Conservation (phyloP, 192 early-diverging fungal genomes). For the Entomortierella beljakovae region DNA sequence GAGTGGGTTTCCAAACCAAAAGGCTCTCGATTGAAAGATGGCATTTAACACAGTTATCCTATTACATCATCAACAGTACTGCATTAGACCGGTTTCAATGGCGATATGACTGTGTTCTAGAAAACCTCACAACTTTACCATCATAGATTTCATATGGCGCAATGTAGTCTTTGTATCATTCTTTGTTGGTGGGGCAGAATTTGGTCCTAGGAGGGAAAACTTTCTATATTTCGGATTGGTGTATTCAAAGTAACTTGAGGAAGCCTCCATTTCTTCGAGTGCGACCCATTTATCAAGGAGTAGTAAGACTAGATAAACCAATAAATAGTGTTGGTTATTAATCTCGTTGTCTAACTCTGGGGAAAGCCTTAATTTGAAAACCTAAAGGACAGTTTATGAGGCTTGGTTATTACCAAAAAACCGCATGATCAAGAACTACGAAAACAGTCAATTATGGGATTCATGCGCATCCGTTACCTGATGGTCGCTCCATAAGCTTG, state of each 20-base stretch:
- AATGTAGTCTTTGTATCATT: slow-evolving; percentile 12
- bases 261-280: slow-evolving; percentile 27
- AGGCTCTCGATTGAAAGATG: slow-evolving; percentile 42
- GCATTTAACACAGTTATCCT: slow-evolving; percentile 30
- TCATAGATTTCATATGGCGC: slow-evolving; percentile 23
- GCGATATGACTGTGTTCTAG: too few relatives aligned
- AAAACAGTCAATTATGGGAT: neutral
- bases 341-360: slow-evolving; percentile 33
- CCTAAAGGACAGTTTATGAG: slow-evolving; percentile 4
- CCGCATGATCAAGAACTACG: too few relatives aligned
- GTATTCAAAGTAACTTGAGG: slow-evolving; percentile 33
- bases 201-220: slow-evolving; percentile 41
- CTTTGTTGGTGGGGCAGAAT: slow-evolving; percentile 2
- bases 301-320: slow-evolving; percentile 32
- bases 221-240: slow-evolving; percentile 37
- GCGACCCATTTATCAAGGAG: slow-evolving; percentile 47
- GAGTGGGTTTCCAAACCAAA: slow-evolving; percentile 39
- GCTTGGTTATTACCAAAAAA: too few relatives aligned
- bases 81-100: neutral
- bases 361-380: slow-evolving; percentile 16
- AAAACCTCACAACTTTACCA: slow-evolving; percentile 11
- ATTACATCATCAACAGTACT: neutral
- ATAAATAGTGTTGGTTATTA: slow-evolving; percentile 49
- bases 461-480: slow-evolving; percentile 17
- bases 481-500: slow-evolving; percentile 11